These are phyloP conservation scores for Neonectria neomacrospora DNA, from an alignment of 2,329 filamentous ascomycete species.

Conservation along the genomic window DNA sequence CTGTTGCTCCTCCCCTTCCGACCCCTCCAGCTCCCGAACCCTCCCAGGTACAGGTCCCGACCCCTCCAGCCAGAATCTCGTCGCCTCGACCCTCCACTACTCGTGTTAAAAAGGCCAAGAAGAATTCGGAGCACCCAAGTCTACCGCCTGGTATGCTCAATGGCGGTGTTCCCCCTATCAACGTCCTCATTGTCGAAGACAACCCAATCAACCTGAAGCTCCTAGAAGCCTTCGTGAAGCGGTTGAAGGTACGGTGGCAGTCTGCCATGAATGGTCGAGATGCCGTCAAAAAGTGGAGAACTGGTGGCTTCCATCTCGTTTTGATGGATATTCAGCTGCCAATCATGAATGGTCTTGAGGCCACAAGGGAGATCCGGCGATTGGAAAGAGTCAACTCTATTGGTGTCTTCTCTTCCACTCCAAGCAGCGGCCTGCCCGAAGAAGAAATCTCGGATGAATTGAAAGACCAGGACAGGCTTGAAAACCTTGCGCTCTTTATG, in stretches of 20 bases:
- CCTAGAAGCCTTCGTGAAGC: constrained; percentile 94
- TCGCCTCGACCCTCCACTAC: constrained; percentile 61
- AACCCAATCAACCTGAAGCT: constrained; percentile 97
- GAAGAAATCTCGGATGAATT: constrained; percentile 59
- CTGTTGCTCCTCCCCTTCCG: constrained; percentile 60
- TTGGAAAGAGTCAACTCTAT: constrained; percentile 92
- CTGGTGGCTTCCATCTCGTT: constrained; percentile 93
- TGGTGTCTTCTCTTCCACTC: constrained; percentile 84
- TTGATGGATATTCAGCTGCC: constrained; percentile 99
- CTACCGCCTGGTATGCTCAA: constrained; percentile 76
- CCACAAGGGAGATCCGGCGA: constrained; percentile 92
- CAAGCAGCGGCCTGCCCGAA: constrained; percentile 63
- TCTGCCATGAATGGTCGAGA: constrained; percentile 97
- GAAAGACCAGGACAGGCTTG: constrained; percentile 74
- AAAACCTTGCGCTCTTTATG: constrained; percentile 81
- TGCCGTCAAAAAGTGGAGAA: constrained; percentile 91
- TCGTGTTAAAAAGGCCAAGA: constrained; percentile 65
- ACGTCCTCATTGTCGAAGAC: constrained; percentile 97
- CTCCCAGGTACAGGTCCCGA: constrained; percentile 60
- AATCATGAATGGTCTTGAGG: constrained; percentile 94
- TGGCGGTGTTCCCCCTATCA: constrained; percentile 91
- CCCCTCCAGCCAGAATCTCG: constrained; percentile 59
- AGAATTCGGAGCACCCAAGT: constrained; percentile 56
- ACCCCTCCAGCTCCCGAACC: constrained; percentile 65
- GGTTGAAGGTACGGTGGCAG: constrained; percentile 94